phyloP scores from a whole-genome alignment of 257 asterid genomes.

The Rubia yunnanensis region DNA sequence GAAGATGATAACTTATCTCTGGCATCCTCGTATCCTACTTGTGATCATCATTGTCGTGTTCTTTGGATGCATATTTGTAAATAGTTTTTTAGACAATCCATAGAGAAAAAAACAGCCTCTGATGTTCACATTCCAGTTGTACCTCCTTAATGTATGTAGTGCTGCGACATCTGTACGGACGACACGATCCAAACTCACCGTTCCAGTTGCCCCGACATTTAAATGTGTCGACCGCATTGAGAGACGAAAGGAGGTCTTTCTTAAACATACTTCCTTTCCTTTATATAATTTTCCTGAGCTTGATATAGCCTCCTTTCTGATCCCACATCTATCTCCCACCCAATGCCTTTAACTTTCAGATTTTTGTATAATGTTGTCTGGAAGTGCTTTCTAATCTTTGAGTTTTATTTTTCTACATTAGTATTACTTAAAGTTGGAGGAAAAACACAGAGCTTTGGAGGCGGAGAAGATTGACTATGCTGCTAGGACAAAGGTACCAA shows the following conservation, averaged over 20 bases:
- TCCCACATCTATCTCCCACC: background rate
- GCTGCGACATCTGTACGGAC: slow-evolving; percentile 81
- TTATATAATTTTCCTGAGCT: background rate
- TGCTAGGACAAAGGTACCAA: slow-evolving; percentile 58
- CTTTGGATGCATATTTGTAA: background rate
- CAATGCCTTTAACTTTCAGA: background rate
- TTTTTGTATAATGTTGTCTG: background rate
- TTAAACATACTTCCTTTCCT: background rate
- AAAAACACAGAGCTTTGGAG: slow-evolving; percentile 82
- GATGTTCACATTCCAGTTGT: background rate
- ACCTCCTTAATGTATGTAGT: slow-evolving; percentile 31
- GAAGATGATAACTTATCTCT: slow-evolving; percentile 72
- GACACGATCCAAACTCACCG: slow-evolving; percentile 58
- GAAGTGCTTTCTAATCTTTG: slow-evolving; percentile 1
- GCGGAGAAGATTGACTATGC: slow-evolving; percentile 61
- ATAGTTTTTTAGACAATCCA: background rate
- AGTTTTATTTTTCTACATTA: slow-evolving; percentile 14
- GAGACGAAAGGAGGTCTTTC: slow-evolving; percentile 68
- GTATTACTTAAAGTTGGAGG: slow-evolving; percentile 73
- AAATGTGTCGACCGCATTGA: slow-evolving; percentile 48
- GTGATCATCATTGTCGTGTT: background rate
- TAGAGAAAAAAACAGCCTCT: background rate
- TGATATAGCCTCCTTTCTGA: background rate
- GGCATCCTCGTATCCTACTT: slow-evolving; percentile 81
- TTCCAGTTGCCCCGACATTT: slow-evolving; percentile 68